Evolutionary conservation across 768 basidiomycete genomes (phyloP), one percentile per base, ranked within the genome.

Genomic region (Auriscalpium vulgare): DNA sequence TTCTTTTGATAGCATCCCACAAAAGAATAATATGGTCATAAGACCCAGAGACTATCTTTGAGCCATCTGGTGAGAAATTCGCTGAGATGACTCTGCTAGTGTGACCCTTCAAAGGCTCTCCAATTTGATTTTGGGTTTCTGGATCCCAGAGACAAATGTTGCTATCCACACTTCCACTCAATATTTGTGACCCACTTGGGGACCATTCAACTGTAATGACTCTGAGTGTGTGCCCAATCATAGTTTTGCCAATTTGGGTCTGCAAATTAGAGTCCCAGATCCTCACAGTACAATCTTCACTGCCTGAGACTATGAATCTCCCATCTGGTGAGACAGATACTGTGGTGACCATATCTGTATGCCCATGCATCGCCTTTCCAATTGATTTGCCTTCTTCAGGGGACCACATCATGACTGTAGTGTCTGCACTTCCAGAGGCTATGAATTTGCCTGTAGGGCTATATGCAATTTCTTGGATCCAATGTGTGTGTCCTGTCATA

Each of bases 1-100:
- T 13, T 8, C 47, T 19, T 48, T 13, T 74, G 29, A 63, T 52
- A 53, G 74, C 72, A 62, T 79, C 77, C 78, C 78, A 80, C 8
- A 80, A 70, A 43, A 78, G 72, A 45, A 80, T 74, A 63, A 77
- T 68, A 17, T 74, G 74, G 62, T 80, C 78, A 23, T 79, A 68
- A 46, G 69, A 71, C 11, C 78, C 47, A 48, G 47, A 48, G 47
- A 48, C 47, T 13, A 48, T 48, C 7, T 13, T 17, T 13, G 47
- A 17, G 77, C 10, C 53, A 43, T 17, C 59, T 49, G 48, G 52
- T 40, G 10, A 51, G 35, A 36, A 58, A 37, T 8, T 29, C 3
- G 23, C 47, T 16, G 54, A 29, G 14, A n/a, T 50, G 16, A 59
- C 47, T 4, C 3, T 6, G 47, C 16, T 54, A 10, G 7, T 43